Base-by-base conservation (phyloP, 164 flowering plant species). In the Litsea cubeba region DNA sequence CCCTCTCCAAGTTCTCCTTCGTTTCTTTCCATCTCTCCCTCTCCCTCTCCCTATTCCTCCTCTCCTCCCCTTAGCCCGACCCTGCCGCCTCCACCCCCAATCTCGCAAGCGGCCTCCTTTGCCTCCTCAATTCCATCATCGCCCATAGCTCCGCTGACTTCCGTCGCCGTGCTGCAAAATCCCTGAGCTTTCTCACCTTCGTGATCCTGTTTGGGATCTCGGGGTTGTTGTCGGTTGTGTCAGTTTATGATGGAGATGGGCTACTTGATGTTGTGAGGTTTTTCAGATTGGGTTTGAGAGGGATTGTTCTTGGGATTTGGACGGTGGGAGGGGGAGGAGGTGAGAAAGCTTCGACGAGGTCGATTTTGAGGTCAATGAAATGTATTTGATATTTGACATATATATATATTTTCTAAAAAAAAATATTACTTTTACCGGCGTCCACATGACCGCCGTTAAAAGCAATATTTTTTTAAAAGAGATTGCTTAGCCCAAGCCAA, bases 251-350 rank as follows among this genome's bases (percentile, higher is more conserved):
- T 73, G 76, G 73, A 23, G 67, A 70, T 7, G 78, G 71, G 46
- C 70, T 20, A 51, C 58, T 72, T 68, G 77, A 70, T 72, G 81
- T 65, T 86, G n/a, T n/a, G n/a, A n/a, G n/a, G n/a, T n/a, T n/a
- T n/a, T n/a, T n/a, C n/a, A n/a, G n/a, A n/a, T n/a, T n/a, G n/a
- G n/a, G n/a, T n/a, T n/a, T n/a, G n/a, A n/a, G n/a, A n/a, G n/a
- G n/a, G n/a, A n/a, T n/a, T 75, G 78, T 71, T 2, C n/a, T 81
- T 64, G 99, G 97, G 1, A 68, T 85, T n/a, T n/a, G n/a, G n/a
- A n/a, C n/a, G n/a, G n/a, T n/a, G n/a, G n/a, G n/a, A n/a, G n/a
- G n/a, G n/a, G n/a, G n/a, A n/a, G n/a, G n/a, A n/a, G n/a, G n/a
- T n/a, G n/a, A n/a, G n/a, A n/a, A n/a, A n/a, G n/a, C n/a, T n/a